Conservation (phyloP, 2,329 filamentous ascomycete genomes). For the Epicoccum nigrum region DNA sequence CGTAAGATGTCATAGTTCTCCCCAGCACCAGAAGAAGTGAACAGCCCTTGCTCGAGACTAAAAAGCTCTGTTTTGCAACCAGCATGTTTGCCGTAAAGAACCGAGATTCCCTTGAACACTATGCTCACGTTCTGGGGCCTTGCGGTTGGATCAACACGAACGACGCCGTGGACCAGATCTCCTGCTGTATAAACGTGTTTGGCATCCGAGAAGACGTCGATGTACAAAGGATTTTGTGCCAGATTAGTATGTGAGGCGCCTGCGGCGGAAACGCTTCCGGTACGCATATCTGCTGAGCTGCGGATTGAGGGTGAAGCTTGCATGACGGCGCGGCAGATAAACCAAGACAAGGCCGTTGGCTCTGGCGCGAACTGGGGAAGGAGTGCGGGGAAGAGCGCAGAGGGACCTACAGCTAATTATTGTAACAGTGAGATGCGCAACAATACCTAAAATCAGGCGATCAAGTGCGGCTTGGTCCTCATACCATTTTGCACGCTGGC, state of each 20-base stretch:
- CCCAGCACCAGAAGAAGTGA: slow-evolving; percentile 22
- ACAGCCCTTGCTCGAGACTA: slow-evolving; percentile 24
- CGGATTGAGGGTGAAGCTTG: background rate
- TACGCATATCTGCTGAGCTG: slow-evolving; percentile 8
- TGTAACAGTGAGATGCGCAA: slow-evolving; percentile 4
- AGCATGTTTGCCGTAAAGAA: slow-evolving; percentile 19
- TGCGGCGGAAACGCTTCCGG: slow-evolving; percentile 8
- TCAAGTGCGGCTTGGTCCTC: slow-evolving; percentile 1
- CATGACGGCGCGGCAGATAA: slow-evolving; percentile 2
- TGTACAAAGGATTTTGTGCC: slow-evolving; percentile 25
- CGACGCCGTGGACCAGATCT: slow-evolving; percentile 27
- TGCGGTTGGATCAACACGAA: slow-evolving; percentile 27
- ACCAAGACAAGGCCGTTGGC: background rate
- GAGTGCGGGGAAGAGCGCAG: slow-evolving; percentile 13
- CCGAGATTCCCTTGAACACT: slow-evolving; percentile 22
- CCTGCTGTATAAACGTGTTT: slow-evolving; percentile 27
- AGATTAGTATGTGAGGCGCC: slow-evolving; percentile 19
- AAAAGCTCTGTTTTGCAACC: slow-evolving; percentile 28
- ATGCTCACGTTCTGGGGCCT: slow-evolving; percentile 28
- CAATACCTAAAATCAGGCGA: slow-evolving; percentile 1
- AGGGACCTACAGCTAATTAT: slow-evolving; percentile 2
- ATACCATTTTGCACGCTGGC: background rate
- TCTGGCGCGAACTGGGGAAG: background rate
- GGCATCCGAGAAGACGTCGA: slow-evolving; percentile 18
- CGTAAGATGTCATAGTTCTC: slow-evolving; percentile 31